These are phyloP conservation scores for Verticillium zaregamsianum DNA, from an alignment of 2,329 filamentous ascomycete genomes.

Conservation along the genomic window DNA sequence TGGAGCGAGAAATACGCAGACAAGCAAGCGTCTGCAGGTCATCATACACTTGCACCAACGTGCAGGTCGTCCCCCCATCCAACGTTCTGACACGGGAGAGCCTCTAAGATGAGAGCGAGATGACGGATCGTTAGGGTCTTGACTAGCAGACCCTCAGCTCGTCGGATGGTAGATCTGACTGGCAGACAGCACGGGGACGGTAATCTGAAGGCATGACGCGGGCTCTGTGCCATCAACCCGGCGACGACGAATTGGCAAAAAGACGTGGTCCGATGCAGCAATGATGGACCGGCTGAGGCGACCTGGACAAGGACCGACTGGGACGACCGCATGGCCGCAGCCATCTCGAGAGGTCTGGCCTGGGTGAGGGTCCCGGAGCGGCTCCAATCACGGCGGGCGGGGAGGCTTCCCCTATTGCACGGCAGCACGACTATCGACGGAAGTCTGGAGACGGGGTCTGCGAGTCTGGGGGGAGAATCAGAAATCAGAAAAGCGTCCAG, in stretches of 20 bases:
- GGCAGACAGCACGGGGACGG: background rate
- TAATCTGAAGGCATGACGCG: background rate
- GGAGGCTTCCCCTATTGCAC: background rate
- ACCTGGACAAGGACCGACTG: constrained; percentile 2
- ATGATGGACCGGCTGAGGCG: background rate
- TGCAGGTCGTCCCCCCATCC: background rate
- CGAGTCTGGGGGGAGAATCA: background rate
- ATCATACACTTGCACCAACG: background rate
- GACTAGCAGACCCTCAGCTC: constrained; percentile 7
- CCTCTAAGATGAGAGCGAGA: background rate
- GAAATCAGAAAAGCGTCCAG: background rate
- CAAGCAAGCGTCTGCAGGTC: constrained; percentile 8
- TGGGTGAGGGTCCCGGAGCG: background rate
- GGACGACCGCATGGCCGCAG: constrained; percentile 17
- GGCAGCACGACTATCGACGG: background rate
- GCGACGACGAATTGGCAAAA: constrained; percentile 1
- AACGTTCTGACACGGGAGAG: background rate
- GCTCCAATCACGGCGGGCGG: background rate
- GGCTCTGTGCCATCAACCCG: background rate
- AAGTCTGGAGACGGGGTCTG: background rate
- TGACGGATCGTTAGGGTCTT: constrained; percentile 3
- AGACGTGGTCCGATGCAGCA: background rate
- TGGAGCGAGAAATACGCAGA: background rate
- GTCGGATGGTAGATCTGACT: background rate
- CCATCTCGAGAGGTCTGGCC: constrained; percentile 2